Evolutionary conservation across 2,329 filamentous ascomycete species (phyloP).

Genomic region (Pseudogymnoascus sp.): DNA sequence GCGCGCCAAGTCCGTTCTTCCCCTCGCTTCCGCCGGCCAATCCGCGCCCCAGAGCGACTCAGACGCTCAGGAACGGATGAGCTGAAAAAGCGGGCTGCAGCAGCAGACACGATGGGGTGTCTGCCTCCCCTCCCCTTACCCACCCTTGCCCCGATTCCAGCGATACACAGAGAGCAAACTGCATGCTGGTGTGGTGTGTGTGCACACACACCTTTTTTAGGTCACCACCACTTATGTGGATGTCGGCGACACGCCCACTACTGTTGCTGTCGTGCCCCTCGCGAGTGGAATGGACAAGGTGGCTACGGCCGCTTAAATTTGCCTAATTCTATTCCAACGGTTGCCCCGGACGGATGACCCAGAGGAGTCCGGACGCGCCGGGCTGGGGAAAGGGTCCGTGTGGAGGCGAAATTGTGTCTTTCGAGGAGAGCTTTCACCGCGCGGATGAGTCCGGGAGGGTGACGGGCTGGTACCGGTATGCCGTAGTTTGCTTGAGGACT

Average conservation of each 20-base stretch:
- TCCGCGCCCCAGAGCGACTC: not conserved
- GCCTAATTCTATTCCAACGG: not conserved
- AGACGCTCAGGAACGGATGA: not conserved
- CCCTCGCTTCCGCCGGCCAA: not conserved
- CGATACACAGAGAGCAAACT: not conserved
- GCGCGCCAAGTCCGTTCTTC: not conserved
- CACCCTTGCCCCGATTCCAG: not conserved
- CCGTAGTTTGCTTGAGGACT: not conserved
- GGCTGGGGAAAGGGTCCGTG: not conserved
- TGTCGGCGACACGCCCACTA: not conserved
- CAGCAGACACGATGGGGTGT: too few species aligned
- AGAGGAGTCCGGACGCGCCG: not conserved
- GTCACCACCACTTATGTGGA: not conserved
- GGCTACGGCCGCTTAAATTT: not conserved
- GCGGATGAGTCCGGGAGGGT: not conserved
- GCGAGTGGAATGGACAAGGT: not conserved
- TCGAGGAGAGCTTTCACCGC: not conserved
- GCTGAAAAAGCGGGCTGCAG: not conserved
- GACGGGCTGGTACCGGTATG: not conserved
- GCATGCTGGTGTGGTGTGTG: not conserved
- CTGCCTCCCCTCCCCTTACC: too few species aligned
- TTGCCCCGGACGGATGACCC: not conserved
- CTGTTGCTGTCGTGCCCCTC: not conserved
- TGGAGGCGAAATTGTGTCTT: not conserved
- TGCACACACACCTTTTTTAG: not conserved